Conservation (phyloP, 345 rosid species). For the Citrus unshiu region DNA sequence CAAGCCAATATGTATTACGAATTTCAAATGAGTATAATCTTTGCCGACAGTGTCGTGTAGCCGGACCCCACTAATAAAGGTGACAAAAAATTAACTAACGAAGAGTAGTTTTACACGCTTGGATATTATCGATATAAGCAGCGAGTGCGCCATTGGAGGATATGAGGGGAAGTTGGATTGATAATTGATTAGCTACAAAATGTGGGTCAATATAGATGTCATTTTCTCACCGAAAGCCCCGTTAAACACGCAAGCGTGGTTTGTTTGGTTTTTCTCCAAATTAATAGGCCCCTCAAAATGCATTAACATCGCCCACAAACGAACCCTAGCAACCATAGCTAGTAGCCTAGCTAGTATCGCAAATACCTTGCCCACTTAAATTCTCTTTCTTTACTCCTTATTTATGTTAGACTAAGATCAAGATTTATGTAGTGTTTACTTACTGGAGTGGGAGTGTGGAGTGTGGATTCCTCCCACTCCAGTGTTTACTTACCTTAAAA, state of each 20-base stretch:
- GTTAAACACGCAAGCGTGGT: slow-evolving; percentile 35
- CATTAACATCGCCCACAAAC: neutral
- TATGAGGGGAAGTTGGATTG: slow-evolving; percentile 1
- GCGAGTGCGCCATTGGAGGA: slow-evolving; percentile 6
- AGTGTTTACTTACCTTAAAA: no score
- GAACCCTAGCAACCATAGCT: neutral
- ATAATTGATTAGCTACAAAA: slow-evolving; percentile 27
- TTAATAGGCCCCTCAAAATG: neutral
- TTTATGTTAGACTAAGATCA: no score
- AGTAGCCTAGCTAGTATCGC: no score
- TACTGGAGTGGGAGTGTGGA: no score
- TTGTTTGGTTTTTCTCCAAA: slow-evolving; percentile 23
- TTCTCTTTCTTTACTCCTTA: no score
- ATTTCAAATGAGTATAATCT: neutral
- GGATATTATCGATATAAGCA: neutral
- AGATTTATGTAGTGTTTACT: no score
- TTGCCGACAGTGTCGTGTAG: neutral
- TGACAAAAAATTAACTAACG: neutral
- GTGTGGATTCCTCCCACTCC: no score
- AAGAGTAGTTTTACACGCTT: neutral
- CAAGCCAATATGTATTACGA: no score
- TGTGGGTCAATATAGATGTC: slow-evolving; percentile 30
- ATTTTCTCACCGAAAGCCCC: slow-evolving; percentile 40
- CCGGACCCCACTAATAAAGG: neutral
- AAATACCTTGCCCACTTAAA: no score